Conservation (phyloP, 2,329 filamentous ascomycete genomes). For the Colletotrichum navitas region DNA sequence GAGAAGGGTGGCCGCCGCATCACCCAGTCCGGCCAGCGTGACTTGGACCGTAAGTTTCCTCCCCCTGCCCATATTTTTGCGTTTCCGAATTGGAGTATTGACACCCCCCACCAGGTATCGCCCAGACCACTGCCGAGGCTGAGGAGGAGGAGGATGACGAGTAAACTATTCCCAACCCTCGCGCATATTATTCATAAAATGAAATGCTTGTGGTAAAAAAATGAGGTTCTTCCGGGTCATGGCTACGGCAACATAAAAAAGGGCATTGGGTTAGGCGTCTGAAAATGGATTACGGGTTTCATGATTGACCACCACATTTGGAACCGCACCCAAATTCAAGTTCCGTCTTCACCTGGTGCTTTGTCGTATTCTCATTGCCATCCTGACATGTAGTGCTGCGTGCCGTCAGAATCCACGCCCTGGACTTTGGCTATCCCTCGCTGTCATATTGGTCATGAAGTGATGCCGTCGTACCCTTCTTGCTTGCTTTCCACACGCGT, state of each 20-base stretch:
- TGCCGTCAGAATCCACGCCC: neutral
- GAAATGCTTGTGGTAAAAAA: constrained; percentile 28
- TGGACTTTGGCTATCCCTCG: too few relatives aligned
- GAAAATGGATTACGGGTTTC: constrained; percentile 41
- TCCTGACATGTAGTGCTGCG: constrained; percentile 4
- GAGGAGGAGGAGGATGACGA: constrained; percentile 77
- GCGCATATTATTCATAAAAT: neutral
- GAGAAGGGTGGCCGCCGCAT: constrained; percentile 99
- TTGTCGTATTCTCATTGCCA: neutral
- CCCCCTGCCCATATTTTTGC: neutral
- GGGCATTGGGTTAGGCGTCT: constrained; percentile 40
- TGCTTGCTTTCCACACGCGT: neutral
- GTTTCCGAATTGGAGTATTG: constrained; percentile 3
- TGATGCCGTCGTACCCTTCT: neutral
- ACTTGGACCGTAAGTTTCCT: constrained; percentile 84
- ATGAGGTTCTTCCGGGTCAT: constrained; percentile 29
- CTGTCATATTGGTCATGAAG: neutral
- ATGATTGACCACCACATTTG: constrained; percentile 29
- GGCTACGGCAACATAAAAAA: constrained; percentile 23
- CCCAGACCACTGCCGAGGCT: constrained; percentile 82
- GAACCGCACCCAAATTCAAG: constrained; percentile 33
- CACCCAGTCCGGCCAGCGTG: constrained; percentile 97
- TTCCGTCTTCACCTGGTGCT: constrained; percentile 28
- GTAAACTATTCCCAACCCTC: constrained; percentile 58
- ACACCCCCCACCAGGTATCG: constrained; percentile 67